Evolutionary conservation across 2,329 filamentous ascomycete species (phyloP).

Genomic region (Emmonsiellopsis sp.): DNA sequence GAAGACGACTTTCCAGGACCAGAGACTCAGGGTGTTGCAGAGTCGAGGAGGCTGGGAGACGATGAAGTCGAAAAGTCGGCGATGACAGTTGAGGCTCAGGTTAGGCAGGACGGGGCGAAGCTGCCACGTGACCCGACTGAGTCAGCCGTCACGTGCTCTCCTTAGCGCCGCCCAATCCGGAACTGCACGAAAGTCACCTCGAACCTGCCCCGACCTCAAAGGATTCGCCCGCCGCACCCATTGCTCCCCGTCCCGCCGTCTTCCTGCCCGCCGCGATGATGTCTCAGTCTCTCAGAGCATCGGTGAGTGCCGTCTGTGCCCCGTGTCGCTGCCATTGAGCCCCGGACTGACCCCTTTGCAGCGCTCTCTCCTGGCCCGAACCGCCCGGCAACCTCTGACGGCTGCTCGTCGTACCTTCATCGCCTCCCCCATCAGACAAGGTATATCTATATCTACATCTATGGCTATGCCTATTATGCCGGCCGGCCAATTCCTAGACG

Average conservation of each 20-base stretch:
- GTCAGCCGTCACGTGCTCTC: neutral
- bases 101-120: conserved; percentile 10
- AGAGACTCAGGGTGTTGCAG: conserved; percentile 11
- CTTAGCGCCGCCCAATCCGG: neutral
- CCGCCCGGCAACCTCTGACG: conserved; percentile 48
- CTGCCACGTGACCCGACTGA: neutral
- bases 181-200: neutral
- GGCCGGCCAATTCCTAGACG: neutral
- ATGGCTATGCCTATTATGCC: neutral
- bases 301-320: conserved; percentile 4
- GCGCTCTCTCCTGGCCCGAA: conserved; percentile 53
- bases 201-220: neutral
- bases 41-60: conserved; percentile 10
- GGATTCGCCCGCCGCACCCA: neutral
- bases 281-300: conserved; percentile 14
- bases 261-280: conserved; percentile 7
- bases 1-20: conserved; percentile 15
- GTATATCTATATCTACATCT: conserved; percentile 41
- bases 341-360: conserved; percentile 23
- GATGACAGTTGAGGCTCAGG: neutral
- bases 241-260: conserved; percentile 5
- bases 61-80: conserved; percentile 6
- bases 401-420: conserved; percentile 54
- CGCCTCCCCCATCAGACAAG: conserved; percentile 52
- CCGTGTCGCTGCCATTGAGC: conserved; percentile 10